Conservation (phyloP, 78 protist genomes). For the Blattamonas nauphoetae region DNA sequence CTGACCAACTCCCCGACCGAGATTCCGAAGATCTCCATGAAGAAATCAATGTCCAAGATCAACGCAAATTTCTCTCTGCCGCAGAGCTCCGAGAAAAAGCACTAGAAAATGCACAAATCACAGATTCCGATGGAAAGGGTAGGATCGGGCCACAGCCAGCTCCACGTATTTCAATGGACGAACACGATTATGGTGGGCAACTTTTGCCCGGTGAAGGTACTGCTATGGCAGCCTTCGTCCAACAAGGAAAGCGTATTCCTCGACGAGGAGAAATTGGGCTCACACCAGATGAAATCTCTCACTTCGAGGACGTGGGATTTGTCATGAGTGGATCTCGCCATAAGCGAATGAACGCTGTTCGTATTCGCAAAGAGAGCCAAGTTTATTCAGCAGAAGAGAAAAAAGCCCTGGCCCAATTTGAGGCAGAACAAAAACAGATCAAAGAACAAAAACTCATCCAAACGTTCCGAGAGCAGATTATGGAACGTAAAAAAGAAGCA, state of each 20-base stretch:
- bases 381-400: constrained; percentile 74
- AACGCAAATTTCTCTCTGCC: too few relatives aligned
- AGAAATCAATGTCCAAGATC: too few relatives aligned
- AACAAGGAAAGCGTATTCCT: constrained; percentile 76
- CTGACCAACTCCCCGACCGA: too few relatives aligned
- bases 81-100: too few relatives aligned
- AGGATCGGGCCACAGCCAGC: constrained; percentile 20
- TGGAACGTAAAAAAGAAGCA: not conserved
- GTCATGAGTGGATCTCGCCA: constrained; percentile 84
- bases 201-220: constrained; percentile 78
- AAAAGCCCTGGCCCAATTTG: constrained; percentile 60
- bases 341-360: constrained; percentile 87
- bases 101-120: too few relatives aligned
- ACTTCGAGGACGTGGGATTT: constrained; percentile 67
- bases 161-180: not conserved
- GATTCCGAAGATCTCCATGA: too few relatives aligned
- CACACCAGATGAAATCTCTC: constrained; percentile 51
- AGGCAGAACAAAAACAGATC: constrained; percentile 58
- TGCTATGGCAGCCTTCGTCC: constrained; percentile 65
- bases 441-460: constrained; percentile 43
- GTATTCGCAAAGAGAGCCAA: constrained; percentile 78
- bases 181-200: constrained; percentile 24
- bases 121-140: too few relatives aligned
- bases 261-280: constrained; percentile 88
- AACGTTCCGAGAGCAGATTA: constrained; percentile 38